These are phyloP conservation scores for Trichoderma sp. DNA, from an alignment of 2,329 filamentous ascomycete species.

Conservation along the genomic window DNA sequence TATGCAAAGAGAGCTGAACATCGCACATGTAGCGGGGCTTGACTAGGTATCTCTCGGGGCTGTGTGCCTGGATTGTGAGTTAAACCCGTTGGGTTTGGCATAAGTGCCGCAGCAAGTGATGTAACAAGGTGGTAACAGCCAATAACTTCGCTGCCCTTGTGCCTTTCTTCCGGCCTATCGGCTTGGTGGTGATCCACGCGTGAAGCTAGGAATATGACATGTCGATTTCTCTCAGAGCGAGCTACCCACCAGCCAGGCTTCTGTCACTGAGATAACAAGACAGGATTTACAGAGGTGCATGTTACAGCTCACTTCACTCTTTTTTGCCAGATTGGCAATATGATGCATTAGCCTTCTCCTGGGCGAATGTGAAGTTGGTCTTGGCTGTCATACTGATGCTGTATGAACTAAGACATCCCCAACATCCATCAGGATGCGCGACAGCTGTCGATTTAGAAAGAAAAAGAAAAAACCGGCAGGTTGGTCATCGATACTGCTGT, in stretches of 20 bases:
- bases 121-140: background rate
- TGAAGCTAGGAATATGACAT: slow-evolving; percentile 1
- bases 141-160: background rate
- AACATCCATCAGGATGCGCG: background rate
- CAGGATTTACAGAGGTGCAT: background rate
- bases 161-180: background rate
- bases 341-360: background rate
- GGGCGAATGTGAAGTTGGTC: background rate
- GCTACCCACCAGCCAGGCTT: background rate
- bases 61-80: background rate
- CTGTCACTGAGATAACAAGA: background rate
- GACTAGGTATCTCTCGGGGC: background rate
- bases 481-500: background rate
- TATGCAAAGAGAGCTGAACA: background rate
- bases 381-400: slow-evolving; percentile 3
- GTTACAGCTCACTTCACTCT: background rate
- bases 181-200: slow-evolving; percentile 12
- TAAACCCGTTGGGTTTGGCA: background rate
- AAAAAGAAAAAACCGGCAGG: background rate
- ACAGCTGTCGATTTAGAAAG: background rate
- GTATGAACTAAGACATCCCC: slow-evolving; percentile 9
- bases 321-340: background rate
- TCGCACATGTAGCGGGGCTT: background rate
- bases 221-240: background rate
- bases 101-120: background rate